Conservation (phyloP, 2,329 filamentous ascomycete species). For the Fusarium illudens region DNA sequence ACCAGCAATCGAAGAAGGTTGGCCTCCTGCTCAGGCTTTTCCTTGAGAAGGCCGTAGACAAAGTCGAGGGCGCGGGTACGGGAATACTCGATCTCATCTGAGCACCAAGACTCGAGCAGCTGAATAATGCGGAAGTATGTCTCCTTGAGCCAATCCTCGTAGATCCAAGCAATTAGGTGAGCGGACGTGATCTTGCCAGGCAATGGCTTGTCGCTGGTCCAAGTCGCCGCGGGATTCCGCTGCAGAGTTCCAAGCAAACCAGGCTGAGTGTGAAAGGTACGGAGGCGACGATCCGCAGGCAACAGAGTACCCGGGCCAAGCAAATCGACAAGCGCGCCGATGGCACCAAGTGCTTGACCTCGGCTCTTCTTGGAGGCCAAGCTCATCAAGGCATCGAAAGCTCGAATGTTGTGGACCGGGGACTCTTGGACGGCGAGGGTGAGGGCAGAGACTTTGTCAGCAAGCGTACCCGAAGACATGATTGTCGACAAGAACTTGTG, state of each 20-base stretch:
- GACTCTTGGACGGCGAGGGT: conserved; percentile 96
- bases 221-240: conserved; percentile 63
- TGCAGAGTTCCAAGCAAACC: conserved; percentile 77
- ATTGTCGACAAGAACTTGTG: conserved; percentile 97
- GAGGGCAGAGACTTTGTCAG: conserved; percentile 94
- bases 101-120: conserved; percentile 90
- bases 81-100: conserved; percentile 94
- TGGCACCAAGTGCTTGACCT: conserved; percentile 89
- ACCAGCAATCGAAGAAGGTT: conserved; percentile 91
- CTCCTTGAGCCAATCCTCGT: conserved; percentile 94
- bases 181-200: conserved; percentile 77
- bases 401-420: conserved; percentile 89
- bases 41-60: conserved; percentile 88
- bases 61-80: conserved; percentile 88
- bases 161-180: conserved; percentile 88
- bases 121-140: conserved; percentile 94
- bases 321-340: conserved; percentile 92
- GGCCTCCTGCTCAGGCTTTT: conserved; percentile 96
- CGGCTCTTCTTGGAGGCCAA: conserved; percentile 94
- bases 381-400: conserved; percentile 82
- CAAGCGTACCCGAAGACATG: conserved; percentile 94
- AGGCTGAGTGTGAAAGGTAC: conserved; percentile 81
- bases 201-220: conserved; percentile 74
- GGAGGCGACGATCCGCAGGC: conserved; percentile 82
- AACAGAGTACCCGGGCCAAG: conserved; percentile 88